phyloP scores from a whole-genome alignment of 2,329 filamentous ascomycete genomes.

The Xylaria polymorpha region DNA sequence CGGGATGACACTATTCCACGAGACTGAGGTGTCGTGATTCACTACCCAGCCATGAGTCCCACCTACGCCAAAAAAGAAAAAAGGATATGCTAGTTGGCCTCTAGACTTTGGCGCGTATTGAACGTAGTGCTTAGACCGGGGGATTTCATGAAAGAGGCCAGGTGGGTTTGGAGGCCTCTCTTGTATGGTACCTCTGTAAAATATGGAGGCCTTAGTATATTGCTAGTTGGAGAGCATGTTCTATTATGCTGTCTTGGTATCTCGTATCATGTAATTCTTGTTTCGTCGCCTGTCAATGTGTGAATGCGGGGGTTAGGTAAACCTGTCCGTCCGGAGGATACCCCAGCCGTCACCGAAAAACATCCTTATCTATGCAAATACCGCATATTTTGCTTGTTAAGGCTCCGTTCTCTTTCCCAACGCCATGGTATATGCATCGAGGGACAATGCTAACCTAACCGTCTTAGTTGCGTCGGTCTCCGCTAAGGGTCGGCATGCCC shows the following conservation, averaged over 20 bases:
- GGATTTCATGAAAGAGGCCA: background rate
- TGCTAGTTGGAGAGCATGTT: slow-evolving; percentile 1
- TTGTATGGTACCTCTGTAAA: background rate
- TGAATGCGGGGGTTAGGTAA: background rate
- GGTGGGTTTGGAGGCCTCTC: slow-evolving; percentile 22
- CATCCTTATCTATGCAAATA: slow-evolving; percentile 10
- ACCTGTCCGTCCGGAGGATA: background rate
- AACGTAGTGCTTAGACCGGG: background rate
- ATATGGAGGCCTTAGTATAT: background rate
- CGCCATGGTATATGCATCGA: slow-evolving; percentile 6
- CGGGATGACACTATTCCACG: slow-evolving; percentile 15
- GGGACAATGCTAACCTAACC: slow-evolving; percentile 5
- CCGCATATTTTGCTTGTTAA: background rate
- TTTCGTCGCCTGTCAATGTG: slow-evolving; percentile 10
- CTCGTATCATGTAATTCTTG: slow-evolving; percentile 6
- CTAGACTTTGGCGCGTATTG: slow-evolving; percentile 2
- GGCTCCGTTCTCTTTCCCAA: slow-evolving; percentile 10
- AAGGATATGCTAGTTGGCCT: slow-evolving; percentile 3
- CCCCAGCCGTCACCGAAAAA: background rate
- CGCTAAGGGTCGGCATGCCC: slow-evolving; percentile 33
- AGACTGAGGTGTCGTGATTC: slow-evolving; percentile 10
- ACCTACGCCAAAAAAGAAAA: slow-evolving; percentile 13
- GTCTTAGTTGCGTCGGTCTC: slow-evolving; percentile 9
- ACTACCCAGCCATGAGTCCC: slow-evolving; percentile 19
- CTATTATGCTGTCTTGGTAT: slow-evolving; percentile 20